A percentile compares a stretch with the other conserved stretches of the same genome.
Conservation (phyloP, 164 flowering plant genomes). For the Umbellularia californica region DNA sequence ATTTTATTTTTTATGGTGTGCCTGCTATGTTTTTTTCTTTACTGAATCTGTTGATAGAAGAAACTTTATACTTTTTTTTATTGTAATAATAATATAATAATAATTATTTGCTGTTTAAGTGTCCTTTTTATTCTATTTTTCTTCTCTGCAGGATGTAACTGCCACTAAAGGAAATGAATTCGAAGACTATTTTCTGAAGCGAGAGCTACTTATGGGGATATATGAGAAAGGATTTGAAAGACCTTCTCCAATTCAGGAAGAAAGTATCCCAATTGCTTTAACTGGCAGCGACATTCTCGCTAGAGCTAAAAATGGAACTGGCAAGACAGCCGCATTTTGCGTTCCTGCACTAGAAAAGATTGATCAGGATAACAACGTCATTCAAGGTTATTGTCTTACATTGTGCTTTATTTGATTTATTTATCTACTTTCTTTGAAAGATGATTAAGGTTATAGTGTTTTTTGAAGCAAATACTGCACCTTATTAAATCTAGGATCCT, state of each 20-base stretch:
- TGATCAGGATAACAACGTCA: conserved; percentile 88
- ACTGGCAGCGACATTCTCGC: conserved; percentile 99
- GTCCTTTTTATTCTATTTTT: neutral
- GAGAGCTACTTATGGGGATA: conserved; percentile 96
- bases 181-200: conserved; percentile 94
- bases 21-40: too few species aligned
- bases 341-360: conserved; percentile 97
- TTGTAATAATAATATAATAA: too few species aligned
- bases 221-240: conserved; percentile 99
- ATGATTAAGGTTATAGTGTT: neutral
- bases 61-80: too few species aligned
- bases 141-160: conserved; percentile 77
- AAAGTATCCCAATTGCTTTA: conserved; percentile 96
- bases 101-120: too few species aligned
- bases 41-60: too few species aligned
- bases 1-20: too few species aligned
- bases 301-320: conserved; percentile 98
- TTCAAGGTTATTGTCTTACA: conserved; percentile 64
- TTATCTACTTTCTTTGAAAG: too few species aligned
- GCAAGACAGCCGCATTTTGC: conserved; percentile 98
- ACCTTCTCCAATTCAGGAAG: conserved; percentile 99
- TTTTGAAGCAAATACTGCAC: neutral
- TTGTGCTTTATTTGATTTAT: neutral
- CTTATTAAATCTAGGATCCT: neutral
- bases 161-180: conserved; percentile 99